Evolutionary conservation across 306 rosid species (phyloP), one percentile per base, ranked within the genome.

Genomic region (Glycine latifolia): DNA sequence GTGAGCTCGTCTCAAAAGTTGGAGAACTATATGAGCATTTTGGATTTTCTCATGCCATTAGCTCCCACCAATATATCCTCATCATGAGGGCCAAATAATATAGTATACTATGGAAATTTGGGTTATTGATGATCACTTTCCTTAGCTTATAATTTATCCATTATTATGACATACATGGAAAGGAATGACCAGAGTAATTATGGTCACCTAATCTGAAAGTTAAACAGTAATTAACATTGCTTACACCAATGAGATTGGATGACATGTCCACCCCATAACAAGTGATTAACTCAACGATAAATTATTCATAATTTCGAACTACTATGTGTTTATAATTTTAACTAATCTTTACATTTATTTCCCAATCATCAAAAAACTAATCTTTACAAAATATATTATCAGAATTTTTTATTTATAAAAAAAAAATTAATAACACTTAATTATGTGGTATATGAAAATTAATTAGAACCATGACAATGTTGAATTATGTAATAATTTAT

Each of bases 21-120:
- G 31, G 31, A 26, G 77, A 53, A 73, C 61, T 48, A 47, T 72
- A 58, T 68, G 61, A 67, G 80, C 56, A 62, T 56, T 83, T 85
- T 91, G 86, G 90, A 89, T 88, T 85, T 88, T 86, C 75, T 77
- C 50, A 61, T 55, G 62, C 56, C 71, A 76, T 76, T 83, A 80
- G 80, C 81, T 82, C 87, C 81, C 91, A 87, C 90, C 87, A 82
- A 10, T 60, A 82, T 84, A 87, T 77, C 14, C 31, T 56, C 81
- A 77, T 79, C 85, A 86, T 85, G 71, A 76, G 31, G 31, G 31
- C 31, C 31, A 26, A 26, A 26, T 26, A 26, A 26, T 26, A 26
- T 26, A 26, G 31, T 26, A 26, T 26, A 37, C 41, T 71, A 55
- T 79, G 89, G 82, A 76, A 81, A 82, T 83, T 86, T 81, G 90